Evolutionary conservation across 2,329 filamentous ascomycete species (phyloP).

Genomic region (Phaeosphaeriaceae sp.): DNA sequence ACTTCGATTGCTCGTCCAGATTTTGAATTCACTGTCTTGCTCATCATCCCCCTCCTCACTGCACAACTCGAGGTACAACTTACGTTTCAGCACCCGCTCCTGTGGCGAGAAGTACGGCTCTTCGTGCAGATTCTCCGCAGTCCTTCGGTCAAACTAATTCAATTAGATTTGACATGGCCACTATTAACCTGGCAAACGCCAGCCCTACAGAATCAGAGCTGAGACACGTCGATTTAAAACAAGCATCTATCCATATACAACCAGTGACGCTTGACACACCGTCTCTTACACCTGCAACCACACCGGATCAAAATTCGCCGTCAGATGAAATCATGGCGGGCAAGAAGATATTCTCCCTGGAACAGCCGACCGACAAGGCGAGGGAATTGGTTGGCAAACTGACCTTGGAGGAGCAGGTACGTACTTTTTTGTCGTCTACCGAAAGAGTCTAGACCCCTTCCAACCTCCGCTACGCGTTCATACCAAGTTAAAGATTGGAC

Average conservation of each 20-base stretch:
- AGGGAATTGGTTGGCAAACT: conserved; percentile 44
- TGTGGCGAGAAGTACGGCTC: conserved; percentile 36
- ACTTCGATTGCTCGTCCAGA: conserved; percentile 29
- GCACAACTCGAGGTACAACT: no score
- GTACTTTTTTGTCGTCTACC: conserved; percentile 18
- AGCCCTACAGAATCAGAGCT: conserved; percentile 33
- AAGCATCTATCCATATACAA: conserved; percentile 38
- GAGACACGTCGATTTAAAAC: conserved; percentile 41
- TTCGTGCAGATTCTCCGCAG: conserved; percentile 33
- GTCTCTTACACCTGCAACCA: conserved; percentile 36
- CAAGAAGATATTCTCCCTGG: conserved; percentile 41
- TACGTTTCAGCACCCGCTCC: conserved; percentile 14
- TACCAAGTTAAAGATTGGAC: no score
- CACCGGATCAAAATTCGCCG: conserved; percentile 33
- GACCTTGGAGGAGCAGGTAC: conserved; percentile 49
- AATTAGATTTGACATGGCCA: conserved; percentile 38
- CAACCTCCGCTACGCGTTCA: no score
- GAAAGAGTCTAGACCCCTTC: conserved; percentile 8
- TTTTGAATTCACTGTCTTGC: conserved; percentile 19
- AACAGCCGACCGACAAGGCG: conserved; percentile 43
- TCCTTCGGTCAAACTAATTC: conserved; percentile 21
- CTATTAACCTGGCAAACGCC: conserved; percentile 36
- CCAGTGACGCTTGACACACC: conserved; percentile 34
- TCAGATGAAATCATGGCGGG: conserved; percentile 39
- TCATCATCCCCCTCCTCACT: conserved; percentile 1